Conservation (phyloP, 805 yeast species). For the Starmerella apicola region DNA sequence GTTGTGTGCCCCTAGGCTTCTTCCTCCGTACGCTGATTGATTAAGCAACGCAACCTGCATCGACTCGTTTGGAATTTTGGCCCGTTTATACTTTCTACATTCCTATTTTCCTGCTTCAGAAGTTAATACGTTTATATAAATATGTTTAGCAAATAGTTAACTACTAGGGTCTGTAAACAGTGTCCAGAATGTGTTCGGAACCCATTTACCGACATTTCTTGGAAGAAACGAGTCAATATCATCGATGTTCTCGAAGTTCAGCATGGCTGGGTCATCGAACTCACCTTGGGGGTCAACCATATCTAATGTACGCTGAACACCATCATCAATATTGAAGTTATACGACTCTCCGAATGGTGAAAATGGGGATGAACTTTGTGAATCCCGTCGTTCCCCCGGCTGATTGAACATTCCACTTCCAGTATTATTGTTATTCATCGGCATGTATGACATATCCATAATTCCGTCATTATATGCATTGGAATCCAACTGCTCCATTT, state of each 20-base stretch:
- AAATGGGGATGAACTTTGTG: background rate
- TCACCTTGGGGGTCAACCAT: background rate
- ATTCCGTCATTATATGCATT: constrained; percentile 13
- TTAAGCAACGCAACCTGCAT: too few species aligned
- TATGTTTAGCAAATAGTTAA: background rate
- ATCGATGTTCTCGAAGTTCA: constrained; percentile 1
- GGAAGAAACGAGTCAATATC: constrained; percentile 4
- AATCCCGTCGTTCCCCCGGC: too few species aligned
- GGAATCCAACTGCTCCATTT: too few species aligned
- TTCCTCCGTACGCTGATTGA: too few species aligned
- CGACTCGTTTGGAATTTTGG: too few species aligned
- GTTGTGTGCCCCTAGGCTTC: too few species aligned
- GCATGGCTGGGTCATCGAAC: background rate
- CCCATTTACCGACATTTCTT: background rate
- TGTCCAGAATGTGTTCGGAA: background rate
- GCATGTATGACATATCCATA: constrained; percentile 2
- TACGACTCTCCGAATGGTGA: background rate
- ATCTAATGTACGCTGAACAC: background rate
- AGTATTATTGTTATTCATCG: constrained; percentile 20
- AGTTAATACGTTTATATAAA: background rate
- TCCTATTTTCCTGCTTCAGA: too few species aligned
- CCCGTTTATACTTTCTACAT: too few species aligned
- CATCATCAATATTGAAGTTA: constrained; percentile 1
- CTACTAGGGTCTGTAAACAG: background rate
- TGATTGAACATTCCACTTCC: too few species aligned